Percentiles rank a stretch among this genome's conserved stretches.
Conservation (phyloP, 495 filamentous ascomycete genomes). For the Xylaria nigripes region DNA sequence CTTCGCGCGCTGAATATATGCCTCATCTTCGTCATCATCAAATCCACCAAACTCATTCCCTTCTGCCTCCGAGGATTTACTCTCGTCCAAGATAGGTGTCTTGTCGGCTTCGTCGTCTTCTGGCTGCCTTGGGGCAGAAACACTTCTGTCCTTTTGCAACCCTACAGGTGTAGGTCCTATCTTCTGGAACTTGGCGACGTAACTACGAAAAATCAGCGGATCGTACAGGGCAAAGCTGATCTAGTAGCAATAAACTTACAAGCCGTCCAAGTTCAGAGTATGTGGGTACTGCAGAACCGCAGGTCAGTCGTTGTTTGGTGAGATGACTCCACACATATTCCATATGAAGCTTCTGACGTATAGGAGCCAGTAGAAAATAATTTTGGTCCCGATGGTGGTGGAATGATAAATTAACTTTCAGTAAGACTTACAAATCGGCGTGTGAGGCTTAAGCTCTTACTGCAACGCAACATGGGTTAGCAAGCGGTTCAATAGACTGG, state of each 20-base stretch:
- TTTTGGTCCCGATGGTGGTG: background rate
- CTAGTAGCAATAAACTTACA: conserved; percentile 28
- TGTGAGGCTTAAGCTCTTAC: conserved; percentile 59
- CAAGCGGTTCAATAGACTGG: background rate
- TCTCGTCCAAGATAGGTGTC: conserved; percentile 42
- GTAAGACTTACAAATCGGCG: conserved; percentile 50
- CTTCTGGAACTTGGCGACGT: conserved; percentile 96
- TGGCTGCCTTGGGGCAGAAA: conserved; percentile 18
- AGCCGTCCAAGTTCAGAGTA: conserved; percentile 77
- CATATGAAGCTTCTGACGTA: background rate
- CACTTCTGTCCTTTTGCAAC: conserved; percentile 37
- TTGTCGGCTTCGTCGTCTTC: conserved; percentile 40
- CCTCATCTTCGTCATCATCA: conserved; percentile 74
- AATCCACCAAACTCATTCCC: conserved; percentile 73
- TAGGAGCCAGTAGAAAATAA: background rate
- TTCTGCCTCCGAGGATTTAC: conserved; percentile 11
- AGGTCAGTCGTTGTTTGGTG: conserved; percentile 32
- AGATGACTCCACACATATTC: background rate
- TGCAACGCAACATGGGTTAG: background rate
- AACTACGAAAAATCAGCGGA: conserved; percentile 33
- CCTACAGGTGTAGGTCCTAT: conserved; percentile 60
- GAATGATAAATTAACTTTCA: background rate
- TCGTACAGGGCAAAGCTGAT: background rate
- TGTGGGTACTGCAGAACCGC: conserved; percentile 3
- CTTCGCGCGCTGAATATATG: conserved; percentile 68